A percentile compares a stretch with the other conserved stretches of the same genome.
Evolutionary conservation across 768 basidiomycete species (phyloP).

Genomic region (Hygrophoropsis aurantiaca): DNA sequence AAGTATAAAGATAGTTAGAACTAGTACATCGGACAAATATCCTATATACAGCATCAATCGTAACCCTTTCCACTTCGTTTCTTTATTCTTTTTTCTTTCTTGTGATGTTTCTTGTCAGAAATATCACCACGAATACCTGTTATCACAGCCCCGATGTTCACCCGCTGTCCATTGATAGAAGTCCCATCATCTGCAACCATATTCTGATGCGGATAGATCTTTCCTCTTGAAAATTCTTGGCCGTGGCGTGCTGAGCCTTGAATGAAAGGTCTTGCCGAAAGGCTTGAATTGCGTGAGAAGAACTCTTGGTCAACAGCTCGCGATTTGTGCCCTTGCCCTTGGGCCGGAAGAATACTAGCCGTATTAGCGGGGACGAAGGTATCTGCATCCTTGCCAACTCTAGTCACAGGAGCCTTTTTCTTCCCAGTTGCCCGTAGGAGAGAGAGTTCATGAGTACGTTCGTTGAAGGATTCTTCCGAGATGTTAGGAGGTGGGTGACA

Average conservation of each 20-base stretch:
- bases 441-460: constrained; percentile 59
- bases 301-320: constrained; percentile 78
- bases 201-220: constrained; percentile 83
- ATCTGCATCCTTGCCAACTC: constrained; percentile 81
- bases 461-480: constrained; percentile 71
- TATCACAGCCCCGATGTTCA: constrained; percentile 42
- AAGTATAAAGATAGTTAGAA: no score
- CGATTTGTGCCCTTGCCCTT: constrained; percentile 50
- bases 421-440: constrained; percentile 65
- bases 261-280: constrained; percentile 63
- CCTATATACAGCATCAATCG: constrained; percentile 43
- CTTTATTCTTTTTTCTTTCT: constrained; percentile 77
- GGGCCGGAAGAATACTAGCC: constrained; percentile 25
- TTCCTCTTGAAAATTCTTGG: constrained; percentile 61
- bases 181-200: constrained; percentile 76
- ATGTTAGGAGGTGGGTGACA: constrained; percentile 85
- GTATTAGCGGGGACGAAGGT: constrained; percentile 63
- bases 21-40: no score
- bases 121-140: constrained; percentile 34
- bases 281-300: constrained; percentile 57
- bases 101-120: constrained; percentile 80
- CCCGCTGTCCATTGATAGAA: constrained; percentile 44
- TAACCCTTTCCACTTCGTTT: constrained; percentile 94
- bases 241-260: constrained; percentile 59
- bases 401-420: constrained; percentile 85